Evolutionary conservation across 2,329 filamentous ascomycete species (phyloP), one percentile per base, ranked within the genome.

Genomic region (Knufia petricola): DNA sequence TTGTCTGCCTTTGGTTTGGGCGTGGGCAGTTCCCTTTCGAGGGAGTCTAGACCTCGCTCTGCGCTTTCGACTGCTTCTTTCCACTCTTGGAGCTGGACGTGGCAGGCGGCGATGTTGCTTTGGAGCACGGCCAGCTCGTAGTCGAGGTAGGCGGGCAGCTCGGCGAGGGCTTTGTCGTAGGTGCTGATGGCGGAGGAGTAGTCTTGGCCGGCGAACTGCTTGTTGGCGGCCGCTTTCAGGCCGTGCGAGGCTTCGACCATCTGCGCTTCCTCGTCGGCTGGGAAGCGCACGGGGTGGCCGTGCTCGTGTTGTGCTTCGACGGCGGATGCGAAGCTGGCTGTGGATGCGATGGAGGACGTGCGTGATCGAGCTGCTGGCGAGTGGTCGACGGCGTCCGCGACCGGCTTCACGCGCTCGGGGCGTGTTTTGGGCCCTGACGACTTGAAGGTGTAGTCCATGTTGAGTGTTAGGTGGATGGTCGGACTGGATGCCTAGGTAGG

Each of bases 71-170:
- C 76, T 8, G 87, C 86, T 24, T 86, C 81, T 57, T 89, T 87
- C 86, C 88, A 95, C 52, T 90, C 82, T 52, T 81, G 74, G 2
- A 94, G 72, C 63, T 94, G 94, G 48, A 96, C 65, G 59, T 95
- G 80, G 62, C 88, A 95, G 8, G 89, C 90, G 1, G 90, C 78
- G 56, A 95, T 83, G 69, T 96, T 96, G 63, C 85, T 88, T 51
- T 83, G 80, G 4, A 96, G 73, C 8, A 96, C 86, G 21, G 89
- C 87, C 53, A 90, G 74, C 58, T 95, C 87, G 68, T 87, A 95
- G 63, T 90, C 81, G 21, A 94, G 77, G 63, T 94, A 94, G 55
- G 79, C 82, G 1, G 90, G 90, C 60, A 87, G 89, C 6, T 81
- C 77, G 10, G 79, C 74, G 2, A 94, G 73, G 19, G 92, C 89